A percentile compares a stretch with the other conserved stretches of the same genome.
These are phyloP conservation scores for Aspergillus aculeatinus DNA, from an alignment of 2,329 filamentous ascomycete species.

Conservation along the genomic window DNA sequence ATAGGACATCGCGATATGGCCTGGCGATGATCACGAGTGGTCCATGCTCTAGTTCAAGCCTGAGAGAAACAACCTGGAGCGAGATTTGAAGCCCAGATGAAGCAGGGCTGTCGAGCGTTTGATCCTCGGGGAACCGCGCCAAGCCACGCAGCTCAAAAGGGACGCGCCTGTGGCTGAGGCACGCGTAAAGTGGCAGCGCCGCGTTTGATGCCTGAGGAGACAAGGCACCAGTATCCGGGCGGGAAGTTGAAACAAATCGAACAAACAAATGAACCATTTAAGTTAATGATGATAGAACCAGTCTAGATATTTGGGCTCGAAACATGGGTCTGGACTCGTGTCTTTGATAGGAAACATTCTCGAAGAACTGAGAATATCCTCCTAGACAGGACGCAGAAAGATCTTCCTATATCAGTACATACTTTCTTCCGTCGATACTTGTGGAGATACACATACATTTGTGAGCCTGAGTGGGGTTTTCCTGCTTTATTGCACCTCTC, in stretches of 20 bases:
- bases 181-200: constrained; percentile 39
- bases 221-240: constrained; percentile 14
- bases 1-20: constrained; percentile 31
- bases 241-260: background rate
- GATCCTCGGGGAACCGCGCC: constrained; percentile 19
- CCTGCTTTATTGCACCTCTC: constrained; percentile 3
- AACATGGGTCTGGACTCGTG: background rate
- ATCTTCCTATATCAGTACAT: background rate
- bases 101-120: constrained; percentile 8
- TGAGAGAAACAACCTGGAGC: constrained; percentile 6
- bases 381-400: background rate
- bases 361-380: background rate
- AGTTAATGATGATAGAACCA: background rate
- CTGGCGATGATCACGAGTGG: constrained; percentile 17
- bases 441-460: constrained; percentile 7
- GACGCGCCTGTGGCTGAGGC: constrained; percentile 26
- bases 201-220: constrained; percentile 27
- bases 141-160: constrained; percentile 19
- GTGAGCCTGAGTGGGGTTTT: constrained; percentile 19
- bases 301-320: background rate
- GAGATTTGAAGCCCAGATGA: constrained; percentile 8
- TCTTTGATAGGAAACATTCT: background rate
- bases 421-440: background rate
- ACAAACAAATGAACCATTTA: background rate
- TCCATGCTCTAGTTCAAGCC: constrained; percentile 18